Percentiles rank a stretch among this genome's conserved stretches.
Conservation (phyloP, 192 early-diverging fungal species). For the Phycomyces nitens region DNA sequence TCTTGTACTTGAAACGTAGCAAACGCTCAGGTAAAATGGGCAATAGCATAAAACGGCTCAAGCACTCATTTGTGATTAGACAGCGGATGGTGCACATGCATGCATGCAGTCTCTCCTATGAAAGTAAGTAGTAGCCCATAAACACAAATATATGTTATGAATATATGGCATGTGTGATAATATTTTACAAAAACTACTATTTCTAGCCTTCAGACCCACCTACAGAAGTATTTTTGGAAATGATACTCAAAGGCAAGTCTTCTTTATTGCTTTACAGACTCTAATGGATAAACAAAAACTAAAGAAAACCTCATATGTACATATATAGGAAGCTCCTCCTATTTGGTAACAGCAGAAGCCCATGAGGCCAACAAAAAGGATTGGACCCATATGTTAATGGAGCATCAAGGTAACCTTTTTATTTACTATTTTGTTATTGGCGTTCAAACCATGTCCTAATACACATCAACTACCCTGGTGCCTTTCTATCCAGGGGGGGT, state of each 20-base stretch:
- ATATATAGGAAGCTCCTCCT: constrained; percentile 14
- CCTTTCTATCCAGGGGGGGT: neutral
- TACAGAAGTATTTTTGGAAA: constrained; percentile 16
- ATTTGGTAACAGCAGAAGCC: constrained; percentile 18
- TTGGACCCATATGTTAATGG: constrained; percentile 16
- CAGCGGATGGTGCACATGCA: constrained; percentile 19
- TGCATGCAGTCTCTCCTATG: constrained; percentile 16
- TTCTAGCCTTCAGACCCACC: constrained; percentile 3
- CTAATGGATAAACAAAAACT: too few relatives aligned
- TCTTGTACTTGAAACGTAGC: constrained; percentile 16
- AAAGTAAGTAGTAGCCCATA: constrained; percentile 9
- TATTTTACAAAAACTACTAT: neutral
- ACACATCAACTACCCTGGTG: too few relatives aligned
- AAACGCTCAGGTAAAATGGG: constrained; percentile 18
- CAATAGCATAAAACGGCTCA: neutral
- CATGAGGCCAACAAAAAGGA: neutral
- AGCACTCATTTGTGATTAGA: constrained; percentile 3
- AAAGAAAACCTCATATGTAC: neutral
- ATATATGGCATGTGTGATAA: too few relatives aligned
- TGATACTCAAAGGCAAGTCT: constrained; percentile 20
- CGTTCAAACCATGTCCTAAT: neutral
- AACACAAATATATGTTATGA: neutral
- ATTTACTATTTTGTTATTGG: neutral
- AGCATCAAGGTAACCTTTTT: constrained; percentile 12
- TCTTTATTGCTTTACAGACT: too few relatives aligned